These are phyloP conservation scores for Phalaenopsis aphrodite DNA, from an alignment of 106 monocot species.

Conservation along the genomic window DNA sequence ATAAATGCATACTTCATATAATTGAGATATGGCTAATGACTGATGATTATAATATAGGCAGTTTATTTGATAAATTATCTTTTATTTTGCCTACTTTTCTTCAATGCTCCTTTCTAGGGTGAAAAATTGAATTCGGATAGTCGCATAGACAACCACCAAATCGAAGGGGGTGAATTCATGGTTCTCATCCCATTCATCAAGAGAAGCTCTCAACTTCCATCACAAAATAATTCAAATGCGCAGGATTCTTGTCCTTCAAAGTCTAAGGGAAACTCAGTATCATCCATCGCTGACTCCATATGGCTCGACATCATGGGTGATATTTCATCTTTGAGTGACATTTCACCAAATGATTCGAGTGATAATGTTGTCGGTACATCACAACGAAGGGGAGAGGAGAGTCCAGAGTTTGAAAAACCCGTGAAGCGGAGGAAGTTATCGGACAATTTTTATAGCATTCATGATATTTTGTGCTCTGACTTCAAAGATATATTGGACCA, in stretches of 20 bases:
- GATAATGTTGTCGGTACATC: background rate
- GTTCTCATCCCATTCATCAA: constrained; percentile 79
- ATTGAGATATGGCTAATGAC: background rate
- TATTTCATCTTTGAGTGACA: constrained; percentile 35
- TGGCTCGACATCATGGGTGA: constrained; percentile 81
- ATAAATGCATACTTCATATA: background rate
- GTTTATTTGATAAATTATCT: background rate
- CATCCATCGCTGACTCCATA: constrained; percentile 31
- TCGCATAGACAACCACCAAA: constrained; percentile 15
- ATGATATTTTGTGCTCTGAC: constrained; percentile 25
- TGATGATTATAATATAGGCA: background rate
- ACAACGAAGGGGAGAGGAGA: background rate
- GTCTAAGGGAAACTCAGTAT: background rate
- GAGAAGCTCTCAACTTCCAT: constrained; percentile 22
- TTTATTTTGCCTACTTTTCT: background rate
- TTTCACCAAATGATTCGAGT: background rate
- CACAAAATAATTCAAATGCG: background rate
- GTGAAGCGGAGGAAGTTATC: constrained; percentile 6
- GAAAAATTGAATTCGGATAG: constrained; percentile 38
- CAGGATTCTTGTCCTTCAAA: background rate
- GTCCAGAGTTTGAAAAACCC: background rate
- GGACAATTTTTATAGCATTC: constrained; percentile 5
- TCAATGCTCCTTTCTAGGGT: constrained; percentile 33
- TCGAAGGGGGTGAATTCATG: constrained; percentile 44
- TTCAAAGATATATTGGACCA: constrained; percentile 15